Conservation (phyloP, 2,329 filamentous ascomycete genomes). For the Cercospora sp. region DNA sequence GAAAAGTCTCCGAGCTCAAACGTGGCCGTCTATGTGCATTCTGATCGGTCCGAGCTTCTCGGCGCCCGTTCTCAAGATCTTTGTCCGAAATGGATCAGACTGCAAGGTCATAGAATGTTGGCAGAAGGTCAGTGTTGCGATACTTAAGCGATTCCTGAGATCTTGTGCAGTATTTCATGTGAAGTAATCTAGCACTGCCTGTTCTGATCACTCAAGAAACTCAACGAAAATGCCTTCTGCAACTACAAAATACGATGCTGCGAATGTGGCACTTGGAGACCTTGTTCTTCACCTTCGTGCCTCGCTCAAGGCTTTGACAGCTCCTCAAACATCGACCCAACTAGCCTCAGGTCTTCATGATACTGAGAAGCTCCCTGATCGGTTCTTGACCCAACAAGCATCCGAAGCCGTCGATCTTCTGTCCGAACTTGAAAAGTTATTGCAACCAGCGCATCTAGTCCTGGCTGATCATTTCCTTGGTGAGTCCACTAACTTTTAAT, state of each 20-base stretch:
- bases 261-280: neutral
- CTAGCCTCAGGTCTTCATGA: neutral
- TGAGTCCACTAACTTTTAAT: neutral
- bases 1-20: neutral
- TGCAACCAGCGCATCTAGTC: neutral
- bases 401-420: neutral
- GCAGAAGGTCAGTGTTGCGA: neutral
- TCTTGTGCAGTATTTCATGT: neutral
- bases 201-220: neutral
- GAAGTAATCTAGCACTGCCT: neutral
- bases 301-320: neutral
- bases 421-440: neutral
- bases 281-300: neutral
- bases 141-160: neutral
- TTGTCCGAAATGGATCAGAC: neutral
- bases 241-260: neutral
- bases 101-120: neutral
- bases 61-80: neutral
- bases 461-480: neutral
- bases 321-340: neutral
- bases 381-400: neutral
- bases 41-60: neutral
- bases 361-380: neutral
- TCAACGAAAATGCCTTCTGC: neutral
- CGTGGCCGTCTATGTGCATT: neutral